A percentile compares a stretch with the other conserved stretches of the same genome.
phyloP scores from a whole-genome alignment of 768 basidiomycete genomes.

The Omphalotus guepiniiformis region DNA sequence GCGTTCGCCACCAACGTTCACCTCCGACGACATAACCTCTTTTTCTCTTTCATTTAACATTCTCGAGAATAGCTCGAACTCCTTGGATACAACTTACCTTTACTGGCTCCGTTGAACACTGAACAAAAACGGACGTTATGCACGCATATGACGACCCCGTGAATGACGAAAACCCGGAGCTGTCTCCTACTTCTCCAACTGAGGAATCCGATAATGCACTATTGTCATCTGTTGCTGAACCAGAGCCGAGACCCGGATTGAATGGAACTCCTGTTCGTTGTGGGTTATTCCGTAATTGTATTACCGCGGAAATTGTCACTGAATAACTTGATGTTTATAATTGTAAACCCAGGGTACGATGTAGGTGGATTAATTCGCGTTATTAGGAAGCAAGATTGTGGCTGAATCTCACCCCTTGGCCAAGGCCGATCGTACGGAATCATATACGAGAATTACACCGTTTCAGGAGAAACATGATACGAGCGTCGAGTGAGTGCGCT shows the following conservation, averaged over 20 bases:
- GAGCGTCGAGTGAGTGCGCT: slow-evolving; percentile 66
- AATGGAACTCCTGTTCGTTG: slow-evolving; percentile 77
- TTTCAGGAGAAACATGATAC: slow-evolving; percentile 84
- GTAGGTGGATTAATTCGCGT: slow-evolving; percentile 43
- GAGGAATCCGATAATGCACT: slow-evolving; percentile 60
- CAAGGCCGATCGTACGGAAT: slow-evolving; percentile 78
- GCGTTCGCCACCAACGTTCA: too few relatives aligned
- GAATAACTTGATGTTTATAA: slow-evolving; percentile 15
- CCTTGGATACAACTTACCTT: too few relatives aligned
- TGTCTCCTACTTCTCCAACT: slow-evolving; percentile 43
- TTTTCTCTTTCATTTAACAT: too few relatives aligned
- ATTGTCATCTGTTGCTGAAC: slow-evolving; percentile 43
- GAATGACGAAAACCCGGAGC: slow-evolving; percentile 30
- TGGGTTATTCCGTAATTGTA: slow-evolving; percentile 50
- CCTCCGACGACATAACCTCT: too few relatives aligned
- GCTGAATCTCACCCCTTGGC: neutral
- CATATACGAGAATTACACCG: slow-evolving; percentile 78
- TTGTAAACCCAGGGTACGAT: slow-evolving; percentile 67
- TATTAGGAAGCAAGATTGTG: slow-evolving; percentile 12
- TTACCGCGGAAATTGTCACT: slow-evolving; percentile 5
- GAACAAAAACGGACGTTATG: too few relatives aligned
- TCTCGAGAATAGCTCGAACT: too few relatives aligned
- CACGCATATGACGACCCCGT: slow-evolving; percentile 4
- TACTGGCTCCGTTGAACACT: too few relatives aligned
- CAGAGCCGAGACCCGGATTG: slow-evolving; percentile 70